Evolutionary conservation across 768 basidiomycete species (phyloP).

Genomic region (Chiua virens): DNA sequence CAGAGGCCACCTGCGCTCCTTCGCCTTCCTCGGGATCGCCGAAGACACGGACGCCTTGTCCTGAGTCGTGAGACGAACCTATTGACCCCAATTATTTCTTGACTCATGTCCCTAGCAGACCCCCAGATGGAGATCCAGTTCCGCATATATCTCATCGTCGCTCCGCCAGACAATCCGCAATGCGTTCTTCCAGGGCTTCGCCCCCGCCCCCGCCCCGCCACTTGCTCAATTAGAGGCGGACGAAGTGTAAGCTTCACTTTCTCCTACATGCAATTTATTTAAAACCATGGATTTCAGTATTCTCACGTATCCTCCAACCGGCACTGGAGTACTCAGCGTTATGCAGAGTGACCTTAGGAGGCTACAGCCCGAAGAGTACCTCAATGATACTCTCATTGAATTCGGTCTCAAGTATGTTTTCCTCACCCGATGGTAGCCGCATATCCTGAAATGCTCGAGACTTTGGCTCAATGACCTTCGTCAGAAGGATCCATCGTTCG

Average conservation of each 20-base stretch:
- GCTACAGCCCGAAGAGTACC: slow-evolving; percentile 75
- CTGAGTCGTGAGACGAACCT: slow-evolving; percentile 16
- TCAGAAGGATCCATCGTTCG: slow-evolving; percentile 55
- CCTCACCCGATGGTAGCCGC: neutral
- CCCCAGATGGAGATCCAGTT: slow-evolving; percentile 5
- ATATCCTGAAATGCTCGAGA: slow-evolving; percentile 39
- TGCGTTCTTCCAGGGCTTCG: slow-evolving; percentile 14
- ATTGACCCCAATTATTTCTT: neutral
- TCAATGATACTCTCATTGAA: slow-evolving; percentile 97
- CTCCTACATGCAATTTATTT: neutral
- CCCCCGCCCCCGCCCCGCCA: slow-evolving; percentile 30
- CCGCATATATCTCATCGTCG: slow-evolving; percentile 25
- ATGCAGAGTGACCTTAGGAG: slow-evolving; percentile 77
- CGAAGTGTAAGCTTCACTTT: slow-evolving; percentile 52
- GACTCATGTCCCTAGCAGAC: slow-evolving; percentile 10
- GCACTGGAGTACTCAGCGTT: slow-evolving; percentile 76
- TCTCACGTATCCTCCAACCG: slow-evolving; percentile 69
- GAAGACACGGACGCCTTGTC: slow-evolving; percentile 6
- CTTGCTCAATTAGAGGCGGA: slow-evolving; percentile 46
- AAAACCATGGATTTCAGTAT: slow-evolving; percentile 45
- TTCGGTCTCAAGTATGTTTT: slow-evolving; percentile 84
- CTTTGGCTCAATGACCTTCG: slow-evolving; percentile 66
- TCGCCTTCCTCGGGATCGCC: slow-evolving; percentile 18
- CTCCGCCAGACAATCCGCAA: slow-evolving; percentile 36
- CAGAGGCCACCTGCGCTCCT: slow-evolving; percentile 8